Percentiles rank a stretch among this genome's conserved stretches.
Evolutionary conservation across 2,329 filamentous ascomycete species (phyloP).

Genomic region (Didymosphaeria variabile): DNA sequence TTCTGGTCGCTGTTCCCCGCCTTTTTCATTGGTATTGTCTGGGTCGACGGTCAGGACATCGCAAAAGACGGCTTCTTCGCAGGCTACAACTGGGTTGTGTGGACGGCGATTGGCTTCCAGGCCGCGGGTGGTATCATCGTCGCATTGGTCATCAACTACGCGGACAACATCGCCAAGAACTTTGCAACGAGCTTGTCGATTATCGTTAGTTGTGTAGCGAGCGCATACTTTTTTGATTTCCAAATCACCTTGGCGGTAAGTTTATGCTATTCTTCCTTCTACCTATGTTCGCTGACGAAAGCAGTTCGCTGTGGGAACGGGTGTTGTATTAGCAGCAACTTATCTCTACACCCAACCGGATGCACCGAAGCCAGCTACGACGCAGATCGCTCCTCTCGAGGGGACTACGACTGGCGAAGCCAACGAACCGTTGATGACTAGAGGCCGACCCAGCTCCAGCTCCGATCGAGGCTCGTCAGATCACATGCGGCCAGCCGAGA

Average conservation of each 20-base stretch:
- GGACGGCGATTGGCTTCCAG: slow-evolving; percentile 84
- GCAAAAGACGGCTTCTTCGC: slow-evolving; percentile 88
- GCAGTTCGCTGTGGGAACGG: slow-evolving; percentile 84
- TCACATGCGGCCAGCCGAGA: slow-evolving; percentile 7
- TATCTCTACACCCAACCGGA: slow-evolving; percentile 83
- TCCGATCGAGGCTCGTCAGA: slow-evolving; percentile 6
- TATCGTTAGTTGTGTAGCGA: slow-evolving; percentile 83
- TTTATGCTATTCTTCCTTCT: slow-evolving; percentile 2
- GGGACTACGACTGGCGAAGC: slow-evolving; percentile 66
- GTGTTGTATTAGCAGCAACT: slow-evolving; percentile 79
- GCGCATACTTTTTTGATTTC: slow-evolving; percentile 86
- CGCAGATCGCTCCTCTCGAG: slow-evolving; percentile 77
- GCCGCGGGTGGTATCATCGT: slow-evolving; percentile 85
- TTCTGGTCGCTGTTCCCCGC: slow-evolving; percentile 94
- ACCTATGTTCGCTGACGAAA: slow-evolving; percentile 24
- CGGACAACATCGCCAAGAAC: slow-evolving; percentile 92
- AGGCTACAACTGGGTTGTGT: slow-evolving; percentile 92
- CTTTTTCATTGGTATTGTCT: slow-evolving; percentile 83
- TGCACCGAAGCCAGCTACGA: slow-evolving; percentile 65
- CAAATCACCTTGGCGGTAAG: slow-evolving; percentile 64
- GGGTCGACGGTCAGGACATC: slow-evolving; percentile 86
- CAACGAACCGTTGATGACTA: slow-evolving; percentile 49
- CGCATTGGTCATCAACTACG: slow-evolving; percentile 81
- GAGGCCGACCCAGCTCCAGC: slow-evolving; percentile 9
- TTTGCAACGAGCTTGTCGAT: slow-evolving; percentile 94